Evolutionary conservation across 2,329 filamentous ascomycete species (phyloP).

Genomic region (Monosporascus sp.): DNA sequence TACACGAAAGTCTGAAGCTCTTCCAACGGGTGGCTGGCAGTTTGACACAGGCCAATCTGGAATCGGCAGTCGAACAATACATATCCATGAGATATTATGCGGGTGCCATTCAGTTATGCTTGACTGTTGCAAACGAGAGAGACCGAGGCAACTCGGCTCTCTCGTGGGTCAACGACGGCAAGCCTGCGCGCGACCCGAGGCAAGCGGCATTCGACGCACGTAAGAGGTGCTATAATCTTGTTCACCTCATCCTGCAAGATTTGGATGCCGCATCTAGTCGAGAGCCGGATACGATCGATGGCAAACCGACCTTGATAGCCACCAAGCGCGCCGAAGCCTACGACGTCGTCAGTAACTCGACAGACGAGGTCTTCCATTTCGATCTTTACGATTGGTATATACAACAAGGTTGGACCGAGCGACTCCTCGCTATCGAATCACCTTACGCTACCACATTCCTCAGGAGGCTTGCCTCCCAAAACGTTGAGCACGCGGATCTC

Average conservation of each 20-base stretch:
- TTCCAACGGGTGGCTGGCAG: slow-evolving; percentile 86
- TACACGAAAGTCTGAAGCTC: slow-evolving; percentile 83
- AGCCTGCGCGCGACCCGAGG: slow-evolving; percentile 65
- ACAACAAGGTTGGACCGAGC: slow-evolving; percentile 73
- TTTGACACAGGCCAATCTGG: slow-evolving; percentile 74
- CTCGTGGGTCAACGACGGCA: slow-evolving; percentile 81
- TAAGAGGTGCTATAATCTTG: slow-evolving; percentile 76
- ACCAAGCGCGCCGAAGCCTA: slow-evolving; percentile 86
- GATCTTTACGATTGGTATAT: slow-evolving; percentile 99
- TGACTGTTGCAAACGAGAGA: slow-evolving; percentile 75
- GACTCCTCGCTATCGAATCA: slow-evolving; percentile 78
- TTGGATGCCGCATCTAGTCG: slow-evolving; percentile 66
- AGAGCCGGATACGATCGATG: slow-evolving; percentile 71
- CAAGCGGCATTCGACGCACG: slow-evolving; percentile 63
- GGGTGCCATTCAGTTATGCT: slow-evolving; percentile 80
- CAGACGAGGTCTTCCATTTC: slow-evolving; percentile 91
- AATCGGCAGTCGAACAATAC: slow-evolving; percentile 74
- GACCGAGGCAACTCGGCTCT: slow-evolving; percentile 84
- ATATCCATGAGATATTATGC: slow-evolving; percentile 82
- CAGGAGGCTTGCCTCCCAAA: slow-evolving; percentile 64
- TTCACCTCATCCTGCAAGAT: slow-evolving; percentile 72
- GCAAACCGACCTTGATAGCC: slow-evolving; percentile 66
- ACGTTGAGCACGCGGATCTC: slow-evolving; percentile 77
- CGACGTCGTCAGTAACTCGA: slow-evolving; percentile 77
- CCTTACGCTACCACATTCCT: slow-evolving; percentile 84